Conservation (phyloP, 768 basidiomycete genomes). For the Boletus vinaceobasis region DNA sequence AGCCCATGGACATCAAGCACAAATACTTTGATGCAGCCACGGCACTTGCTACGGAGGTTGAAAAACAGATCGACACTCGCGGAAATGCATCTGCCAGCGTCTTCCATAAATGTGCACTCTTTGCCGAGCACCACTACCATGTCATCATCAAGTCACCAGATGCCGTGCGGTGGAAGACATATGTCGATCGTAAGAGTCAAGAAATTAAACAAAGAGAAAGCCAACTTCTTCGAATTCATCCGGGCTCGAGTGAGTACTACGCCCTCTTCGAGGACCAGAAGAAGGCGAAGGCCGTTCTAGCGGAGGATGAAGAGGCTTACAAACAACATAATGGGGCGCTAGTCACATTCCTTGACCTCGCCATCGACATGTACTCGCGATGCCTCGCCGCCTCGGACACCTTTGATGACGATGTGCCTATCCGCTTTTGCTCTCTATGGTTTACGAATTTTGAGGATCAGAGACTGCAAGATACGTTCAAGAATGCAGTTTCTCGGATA, state of each 20-base stretch:
- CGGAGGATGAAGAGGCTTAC: slow-evolving; percentile 50
- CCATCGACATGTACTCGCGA: slow-evolving; percentile 82
- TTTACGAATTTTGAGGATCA: slow-evolving; percentile 76
- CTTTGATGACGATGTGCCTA: slow-evolving; percentile 73
- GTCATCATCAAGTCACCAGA: slow-evolving; percentile 67
- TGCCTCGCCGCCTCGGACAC: slow-evolving; percentile 66
- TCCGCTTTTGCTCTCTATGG: slow-evolving; percentile 89
- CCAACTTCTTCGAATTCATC: slow-evolving; percentile 27
- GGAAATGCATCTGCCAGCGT: slow-evolving; percentile 49
- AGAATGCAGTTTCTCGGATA: slow-evolving; percentile 50
- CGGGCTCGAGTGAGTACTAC: slow-evolving; percentile 15
- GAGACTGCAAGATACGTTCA: slow-evolving; percentile 42
- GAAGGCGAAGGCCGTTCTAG: slow-evolving; percentile 47
- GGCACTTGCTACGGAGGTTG: slow-evolving; percentile 25
- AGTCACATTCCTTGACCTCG: slow-evolving; percentile 63
- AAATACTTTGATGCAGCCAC: slow-evolving; percentile 71
- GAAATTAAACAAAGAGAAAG: slow-evolving; percentile 59
- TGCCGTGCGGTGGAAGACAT: slow-evolving; percentile 62
- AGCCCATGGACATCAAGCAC: slow-evolving; percentile 64
- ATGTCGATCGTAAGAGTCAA: slow-evolving; percentile 65
- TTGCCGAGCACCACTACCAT: slow-evolving; percentile 86
- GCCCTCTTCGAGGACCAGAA: slow-evolving; percentile 37
- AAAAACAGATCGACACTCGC: slow-evolving; percentile 19
- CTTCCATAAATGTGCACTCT: slow-evolving; percentile 80
- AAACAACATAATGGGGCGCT: slow-evolving; percentile 42